A percentile compares a stretch with the other conserved stretches of the same genome.
Evolutionary conservation across 768 basidiomycete genomes (phyloP).

Genomic region (Lepiota venenata): DNA sequence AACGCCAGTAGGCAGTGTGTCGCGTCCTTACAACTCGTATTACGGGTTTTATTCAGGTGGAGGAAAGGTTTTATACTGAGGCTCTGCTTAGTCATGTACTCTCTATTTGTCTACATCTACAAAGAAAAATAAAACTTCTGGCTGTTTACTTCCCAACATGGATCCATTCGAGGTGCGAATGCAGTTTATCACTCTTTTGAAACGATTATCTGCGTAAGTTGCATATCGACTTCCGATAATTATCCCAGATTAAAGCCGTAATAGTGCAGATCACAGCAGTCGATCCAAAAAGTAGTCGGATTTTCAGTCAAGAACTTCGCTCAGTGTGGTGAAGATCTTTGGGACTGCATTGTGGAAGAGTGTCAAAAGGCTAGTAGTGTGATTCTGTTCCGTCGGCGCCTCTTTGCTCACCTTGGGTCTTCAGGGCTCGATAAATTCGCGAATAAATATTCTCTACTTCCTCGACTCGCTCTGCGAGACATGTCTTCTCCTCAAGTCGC

Average conservation of each 20-base stretch:
- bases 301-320: conserved; percentile 85
- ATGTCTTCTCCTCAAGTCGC: conserved; percentile 63
- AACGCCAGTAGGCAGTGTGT: not conserved
- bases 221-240: not conserved
- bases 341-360: conserved; percentile 92
- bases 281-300: conserved; percentile 83
- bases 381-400: not conserved
- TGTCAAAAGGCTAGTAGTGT: conserved; percentile 67
- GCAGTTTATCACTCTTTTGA: conserved; percentile 32
- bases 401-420: not conserved
- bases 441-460: conserved; percentile 93
- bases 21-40: too few species aligned
- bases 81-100: too few species aligned
- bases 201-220: conserved; percentile 34
- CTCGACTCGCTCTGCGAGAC: conserved; percentile 86
- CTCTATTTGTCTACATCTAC: not conserved
- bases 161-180: conserved; percentile 39
- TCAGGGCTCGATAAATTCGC: conserved; percentile 81
- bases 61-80: not conserved
- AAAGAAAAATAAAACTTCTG: not conserved
- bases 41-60: not conserved
- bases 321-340: conserved; percentile 85
- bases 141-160: conserved; percentile 17
- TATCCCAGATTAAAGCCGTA: conserved; percentile 17
- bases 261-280: conserved; percentile 68